A percentile compares a stretch with the other conserved stretches of the same genome.
Conservation (phyloP, 2,329 filamentous ascomycete species). For the Aschersonia sp. region DNA sequence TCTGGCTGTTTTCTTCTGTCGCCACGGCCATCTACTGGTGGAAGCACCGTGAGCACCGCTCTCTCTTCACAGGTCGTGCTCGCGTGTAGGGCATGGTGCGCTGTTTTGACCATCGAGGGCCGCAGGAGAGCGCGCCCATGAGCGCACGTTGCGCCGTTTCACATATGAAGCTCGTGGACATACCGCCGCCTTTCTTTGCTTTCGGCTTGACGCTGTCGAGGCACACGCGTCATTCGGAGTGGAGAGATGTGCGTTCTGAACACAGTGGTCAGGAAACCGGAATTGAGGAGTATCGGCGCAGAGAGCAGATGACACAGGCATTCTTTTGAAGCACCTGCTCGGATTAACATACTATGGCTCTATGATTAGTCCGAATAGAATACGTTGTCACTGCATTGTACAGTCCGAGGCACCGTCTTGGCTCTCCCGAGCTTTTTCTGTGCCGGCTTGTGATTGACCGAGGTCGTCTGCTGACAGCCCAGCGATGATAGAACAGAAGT, state of each 20-base stretch:
- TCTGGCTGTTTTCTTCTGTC: constrained; percentile 57
- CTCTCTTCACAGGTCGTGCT: constrained; percentile 45
- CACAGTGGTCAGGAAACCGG: background rate
- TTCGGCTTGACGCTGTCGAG: constrained; percentile 2
- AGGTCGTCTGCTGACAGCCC: too few species aligned
- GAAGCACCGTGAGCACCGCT: constrained; percentile 34
- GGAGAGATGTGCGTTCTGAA: background rate
- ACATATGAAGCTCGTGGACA: background rate
- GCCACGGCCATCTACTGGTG: constrained; percentile 45
- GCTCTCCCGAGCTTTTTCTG: too few species aligned
- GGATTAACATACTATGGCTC: too few species aligned
- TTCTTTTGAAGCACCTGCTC: too few species aligned
- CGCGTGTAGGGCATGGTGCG: constrained; percentile 23
- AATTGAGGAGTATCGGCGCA: background rate
- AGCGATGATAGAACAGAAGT: too few species aligned
- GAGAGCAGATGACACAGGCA: background rate
- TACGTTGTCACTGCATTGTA: too few species aligned
- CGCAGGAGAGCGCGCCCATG: background rate
- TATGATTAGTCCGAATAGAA: too few species aligned
- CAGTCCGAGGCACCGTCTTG: too few species aligned
- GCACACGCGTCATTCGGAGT: background rate
- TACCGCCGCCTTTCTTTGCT: background rate
- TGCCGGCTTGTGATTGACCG: too few species aligned
- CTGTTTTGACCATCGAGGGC: background rate
- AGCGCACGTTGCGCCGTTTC: background rate